phyloP scores from a whole-genome alignment of 225 moss, liverwort and hornwort species.

The Polytrichum formosum region DNA sequence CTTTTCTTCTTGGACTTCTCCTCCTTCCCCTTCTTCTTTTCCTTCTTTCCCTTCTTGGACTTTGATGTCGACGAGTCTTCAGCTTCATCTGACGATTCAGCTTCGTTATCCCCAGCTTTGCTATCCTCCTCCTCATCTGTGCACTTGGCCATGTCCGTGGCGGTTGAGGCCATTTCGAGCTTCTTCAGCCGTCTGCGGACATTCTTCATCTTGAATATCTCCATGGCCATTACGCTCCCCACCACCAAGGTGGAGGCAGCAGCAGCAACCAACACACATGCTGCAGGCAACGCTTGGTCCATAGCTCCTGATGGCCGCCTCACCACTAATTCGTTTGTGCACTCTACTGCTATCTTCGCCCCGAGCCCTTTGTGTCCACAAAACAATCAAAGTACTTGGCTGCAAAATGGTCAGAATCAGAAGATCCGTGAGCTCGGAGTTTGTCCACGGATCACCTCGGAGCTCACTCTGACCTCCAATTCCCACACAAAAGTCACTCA shows the following conservation, averaged over 20 bases:
- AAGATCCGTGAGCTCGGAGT: too few species aligned
- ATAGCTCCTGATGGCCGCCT: constrained; percentile 3
- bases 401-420: too few species aligned
- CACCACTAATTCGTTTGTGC: too few species aligned
- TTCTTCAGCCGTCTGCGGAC: constrained; percentile 17
- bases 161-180: constrained; percentile 5
- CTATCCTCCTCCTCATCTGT: background rate
- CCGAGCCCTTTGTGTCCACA: too few species aligned
- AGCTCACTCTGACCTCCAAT: too few species aligned
- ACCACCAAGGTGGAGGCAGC: constrained; percentile 15
- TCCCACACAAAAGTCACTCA: too few species aligned
- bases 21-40: constrained; percentile 8
- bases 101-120: background rate
- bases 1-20: constrained; percentile 23
- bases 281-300: constrained; percentile 18
- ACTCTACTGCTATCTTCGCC: too few species aligned
- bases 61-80: background rate
- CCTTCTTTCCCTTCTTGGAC: constrained; percentile 1
- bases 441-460: too few species aligned
- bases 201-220: constrained; percentile 26
- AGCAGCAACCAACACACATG: constrained; percentile 20
- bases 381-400: too few species aligned
- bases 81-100: background rate
- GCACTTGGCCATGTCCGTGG: background rate
- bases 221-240: constrained; percentile 20